Evolutionary conservation across 305 asterid genomes (phyloP).

Genomic region (Fraxinus sp.): DNA sequence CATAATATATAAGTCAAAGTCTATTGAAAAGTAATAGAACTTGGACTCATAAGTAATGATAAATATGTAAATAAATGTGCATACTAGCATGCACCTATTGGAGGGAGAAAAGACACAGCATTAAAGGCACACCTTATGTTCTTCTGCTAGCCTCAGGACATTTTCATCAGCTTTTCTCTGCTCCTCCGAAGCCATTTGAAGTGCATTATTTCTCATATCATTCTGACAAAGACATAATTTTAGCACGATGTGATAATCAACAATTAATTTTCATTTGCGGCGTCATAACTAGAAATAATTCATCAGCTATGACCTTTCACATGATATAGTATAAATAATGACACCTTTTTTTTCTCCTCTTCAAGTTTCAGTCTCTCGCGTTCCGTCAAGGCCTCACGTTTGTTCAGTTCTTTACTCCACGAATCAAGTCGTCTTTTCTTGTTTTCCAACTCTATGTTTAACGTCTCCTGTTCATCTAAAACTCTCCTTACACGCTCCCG

Average conservation of each 20-base stretch:
- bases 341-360: constrained; percentile 67
- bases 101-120: constrained; percentile 4
- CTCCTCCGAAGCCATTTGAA: constrained; percentile 71
- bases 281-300: not conserved
- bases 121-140: constrained; percentile 47
- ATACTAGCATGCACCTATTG: not conserved
- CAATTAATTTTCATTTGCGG: not conserved
- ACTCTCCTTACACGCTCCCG: constrained; percentile 69
- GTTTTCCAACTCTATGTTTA: constrained; percentile 58
- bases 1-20: constrained; percentile 24
- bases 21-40: constrained; percentile 13
- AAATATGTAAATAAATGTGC: not conserved
- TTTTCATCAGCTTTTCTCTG: constrained; percentile 63
- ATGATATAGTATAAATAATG: not conserved
- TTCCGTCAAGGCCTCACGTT: constrained; percentile 66
- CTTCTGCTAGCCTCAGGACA: constrained; percentile 68
- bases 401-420: constrained; percentile 72
- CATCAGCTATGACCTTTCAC: not conserved
- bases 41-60: not conserved
- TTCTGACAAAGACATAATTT: constrained; percentile 39
- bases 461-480: constrained; percentile 63
- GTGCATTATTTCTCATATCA: constrained; percentile 58
- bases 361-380: constrained; percentile 77
- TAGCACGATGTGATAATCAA: constrained; percentile 2
- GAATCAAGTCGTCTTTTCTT: constrained; percentile 59